Evolutionary conservation across 2,329 filamentous ascomycete genomes (phyloP).

Genomic region (Talaromyces sp.): DNA sequence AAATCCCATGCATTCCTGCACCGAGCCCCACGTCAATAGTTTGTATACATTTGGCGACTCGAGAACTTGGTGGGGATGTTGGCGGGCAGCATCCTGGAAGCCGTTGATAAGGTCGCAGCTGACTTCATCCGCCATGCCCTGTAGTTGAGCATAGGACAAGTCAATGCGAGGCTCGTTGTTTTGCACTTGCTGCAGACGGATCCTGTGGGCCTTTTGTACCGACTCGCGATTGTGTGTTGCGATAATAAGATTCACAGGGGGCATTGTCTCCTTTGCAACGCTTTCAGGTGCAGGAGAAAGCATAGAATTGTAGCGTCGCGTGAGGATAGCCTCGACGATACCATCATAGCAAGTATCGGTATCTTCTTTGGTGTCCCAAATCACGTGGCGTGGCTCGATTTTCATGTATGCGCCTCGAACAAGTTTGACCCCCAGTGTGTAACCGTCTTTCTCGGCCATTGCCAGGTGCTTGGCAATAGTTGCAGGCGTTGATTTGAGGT

Average conservation of each 20-base stretch:
- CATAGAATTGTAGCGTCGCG: slow-evolving; percentile 53
- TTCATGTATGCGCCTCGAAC: slow-evolving; percentile 51
- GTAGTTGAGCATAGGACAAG: slow-evolving; percentile 69
- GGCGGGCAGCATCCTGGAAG: slow-evolving; percentile 17
- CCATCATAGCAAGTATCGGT: slow-evolving; percentile 51
- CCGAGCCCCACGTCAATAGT: slow-evolving; percentile 55
- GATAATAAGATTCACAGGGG: slow-evolving; percentile 49
- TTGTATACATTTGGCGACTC: slow-evolving; percentile 51
- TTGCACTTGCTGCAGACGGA: slow-evolving; percentile 42
- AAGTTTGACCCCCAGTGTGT: slow-evolving; percentile 48
- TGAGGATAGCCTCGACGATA: slow-evolving; percentile 51
- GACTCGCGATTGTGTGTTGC: slow-evolving; percentile 56
- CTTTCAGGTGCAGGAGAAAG: slow-evolving; percentile 43
- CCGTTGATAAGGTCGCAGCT: slow-evolving; percentile 54
- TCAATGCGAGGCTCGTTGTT: slow-evolving; percentile 40
- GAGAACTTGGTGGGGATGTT: slow-evolving; percentile 18
- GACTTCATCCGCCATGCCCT: slow-evolving; percentile 95
- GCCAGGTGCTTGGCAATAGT: slow-evolving; percentile 43
- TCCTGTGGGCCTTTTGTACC: slow-evolving; percentile 46
- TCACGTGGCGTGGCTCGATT: slow-evolving; percentile 41
- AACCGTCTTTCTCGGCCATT: slow-evolving; percentile 42
- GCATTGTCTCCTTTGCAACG: slow-evolving; percentile 23
- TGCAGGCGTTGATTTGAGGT: slow-evolving; percentile 44
- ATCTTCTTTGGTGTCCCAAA: slow-evolving; percentile 43
- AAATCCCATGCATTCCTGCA: slow-evolving; percentile 57